Evolutionary conservation across 352 stramenopile species (phyloP).

Genomic region (Globisporangium rhizosaccharum): DNA sequence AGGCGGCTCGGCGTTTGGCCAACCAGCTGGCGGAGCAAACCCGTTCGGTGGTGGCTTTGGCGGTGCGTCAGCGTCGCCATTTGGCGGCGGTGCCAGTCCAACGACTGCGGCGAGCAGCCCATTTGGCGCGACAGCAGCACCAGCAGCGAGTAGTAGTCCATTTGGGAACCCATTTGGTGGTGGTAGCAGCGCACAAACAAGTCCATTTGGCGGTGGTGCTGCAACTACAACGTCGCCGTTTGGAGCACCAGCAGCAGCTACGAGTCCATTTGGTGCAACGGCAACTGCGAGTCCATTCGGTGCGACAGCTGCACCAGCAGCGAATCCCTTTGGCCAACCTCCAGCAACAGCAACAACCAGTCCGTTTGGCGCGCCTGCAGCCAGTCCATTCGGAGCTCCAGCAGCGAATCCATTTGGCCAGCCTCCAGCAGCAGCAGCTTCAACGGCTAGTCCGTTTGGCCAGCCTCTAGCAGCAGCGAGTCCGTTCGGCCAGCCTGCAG

Average conservation of each 20-base stretch:
- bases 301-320: neutral
- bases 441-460: constrained; percentile 13
- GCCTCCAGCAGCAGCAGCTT: constrained; percentile 2
- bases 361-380: constrained; percentile 7
- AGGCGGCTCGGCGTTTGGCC: constrained; percentile 10
- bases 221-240: neutral
- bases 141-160: neutral
- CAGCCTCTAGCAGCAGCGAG: constrained; percentile 6
- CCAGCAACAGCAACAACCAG: constrained; percentile 4
- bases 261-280: constrained; percentile 4
- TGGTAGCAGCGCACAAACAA: neutral
- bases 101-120: constrained; percentile 1
- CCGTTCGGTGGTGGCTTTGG: constrained; percentile 9
- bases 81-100: neutral
- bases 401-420: constrained; percentile 12
- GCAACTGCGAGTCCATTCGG: neutral
- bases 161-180: constrained; percentile 16
- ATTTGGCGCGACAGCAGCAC: neutral
- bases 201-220: constrained; percentile 15
- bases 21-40: constrained; percentile 8
- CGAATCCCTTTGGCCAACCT: neutral
- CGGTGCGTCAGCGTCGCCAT: neutral
- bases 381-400: constrained; percentile 13
- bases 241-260: neutral
- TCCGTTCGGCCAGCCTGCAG: constrained; percentile 4